phyloP scores from a whole-genome alignment of 257 asterid species.

The Solanum phureja region DNA sequence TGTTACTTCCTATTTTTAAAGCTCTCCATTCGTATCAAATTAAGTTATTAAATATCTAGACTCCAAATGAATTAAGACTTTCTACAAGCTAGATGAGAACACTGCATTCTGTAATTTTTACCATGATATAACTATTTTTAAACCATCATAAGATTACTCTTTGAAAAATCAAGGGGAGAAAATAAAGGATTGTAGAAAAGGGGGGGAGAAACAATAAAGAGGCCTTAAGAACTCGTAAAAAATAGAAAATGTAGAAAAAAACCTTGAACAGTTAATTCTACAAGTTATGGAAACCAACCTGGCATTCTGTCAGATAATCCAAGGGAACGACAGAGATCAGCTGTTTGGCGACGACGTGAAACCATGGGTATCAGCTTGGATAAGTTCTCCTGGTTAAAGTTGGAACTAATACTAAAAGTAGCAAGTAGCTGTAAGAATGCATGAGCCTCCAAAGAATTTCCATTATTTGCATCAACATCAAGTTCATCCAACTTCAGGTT shows the following conservation, averaged over 20 bases:
- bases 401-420: conserved; percentile 77
- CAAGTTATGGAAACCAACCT: conserved; percentile 35
- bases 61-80: not conserved
- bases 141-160: not conserved
- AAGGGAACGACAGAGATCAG: conserved; percentile 91
- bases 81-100: not conserved
- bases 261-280: not conserved
- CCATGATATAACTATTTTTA: not conserved
- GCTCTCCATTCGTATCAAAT: not conserved
- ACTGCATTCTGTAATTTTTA: not conserved
- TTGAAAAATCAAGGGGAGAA: not conserved
- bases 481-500: conserved; percentile 83
- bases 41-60: not conserved
- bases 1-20: not conserved
- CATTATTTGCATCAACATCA: conserved; percentile 87
- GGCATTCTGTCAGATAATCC: conserved; percentile 93
- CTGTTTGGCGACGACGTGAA: conserved; percentile 95
- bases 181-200: not conserved
- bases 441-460: conserved; percentile 97
- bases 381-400: conserved; percentile 67
- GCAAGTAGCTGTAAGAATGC: conserved; percentile 93
- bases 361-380: conserved; percentile 93
- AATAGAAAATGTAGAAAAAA: not conserved
- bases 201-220: not conserved
- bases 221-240: not conserved